These are phyloP conservation scores for Phytophthora uliginosa DNA, from an alignment of 352 stramenopile species.

Conservation along the genomic window DNA sequence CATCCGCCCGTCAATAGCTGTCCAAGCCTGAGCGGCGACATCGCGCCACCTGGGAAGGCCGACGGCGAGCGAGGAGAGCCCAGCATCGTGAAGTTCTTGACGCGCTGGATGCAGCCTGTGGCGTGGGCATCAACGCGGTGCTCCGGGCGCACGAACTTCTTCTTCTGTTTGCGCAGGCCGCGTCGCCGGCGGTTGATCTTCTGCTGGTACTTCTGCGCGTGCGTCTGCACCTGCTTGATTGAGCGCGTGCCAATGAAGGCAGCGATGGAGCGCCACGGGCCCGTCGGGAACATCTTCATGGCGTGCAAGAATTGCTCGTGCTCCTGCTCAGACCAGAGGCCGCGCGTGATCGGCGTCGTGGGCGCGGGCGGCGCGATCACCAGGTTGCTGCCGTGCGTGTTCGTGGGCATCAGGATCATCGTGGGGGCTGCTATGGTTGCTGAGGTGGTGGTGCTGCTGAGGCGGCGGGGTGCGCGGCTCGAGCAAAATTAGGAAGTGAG, in stretches of 20 bases:
- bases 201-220: conserved; percentile 90
- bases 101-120: conserved; percentile 71
- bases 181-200: conserved; percentile 86
- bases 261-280: conserved; percentile 81
- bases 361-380: conserved; percentile 26
- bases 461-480: conserved; percentile 26
- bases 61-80: conserved; percentile 60
- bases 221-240: conserved; percentile 88
- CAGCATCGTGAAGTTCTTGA: conserved; percentile 50
- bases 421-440: conserved; percentile 19
- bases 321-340: conserved; percentile 80
- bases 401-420: conserved; percentile 48
- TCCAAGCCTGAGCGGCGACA: conserved; percentile 43
- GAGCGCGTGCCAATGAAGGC: conserved; percentile 81
- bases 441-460: conserved; percentile 12
- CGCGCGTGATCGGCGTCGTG: conserved; percentile 55
- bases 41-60: conserved; percentile 26
- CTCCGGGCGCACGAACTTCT: conserved; percentile 79
- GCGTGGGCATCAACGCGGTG: conserved; percentile 78
- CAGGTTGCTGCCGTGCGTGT: conserved; percentile 27
- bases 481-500: conserved; percentile 51
- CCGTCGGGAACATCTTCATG: conserved; percentile 84
- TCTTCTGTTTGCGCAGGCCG: conserved; percentile 88
- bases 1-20: conserved; percentile 35
- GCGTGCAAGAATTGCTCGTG: conserved; percentile 87